Conservation (phyloP, 2,329 filamentous ascomycete species). For the Monosporascus ibericus region DNA sequence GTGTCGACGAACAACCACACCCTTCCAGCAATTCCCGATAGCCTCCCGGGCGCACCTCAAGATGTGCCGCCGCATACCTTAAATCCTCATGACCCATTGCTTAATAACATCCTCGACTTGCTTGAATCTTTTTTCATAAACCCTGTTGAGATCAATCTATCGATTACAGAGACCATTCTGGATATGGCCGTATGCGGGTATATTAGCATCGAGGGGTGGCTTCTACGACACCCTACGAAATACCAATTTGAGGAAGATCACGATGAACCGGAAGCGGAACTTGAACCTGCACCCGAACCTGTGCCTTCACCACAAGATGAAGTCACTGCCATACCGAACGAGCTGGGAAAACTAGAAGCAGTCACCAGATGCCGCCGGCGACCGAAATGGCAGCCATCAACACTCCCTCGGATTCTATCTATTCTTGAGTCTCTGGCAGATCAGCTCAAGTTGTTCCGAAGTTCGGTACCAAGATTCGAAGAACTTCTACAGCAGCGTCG, state of each 20-base stretch:
- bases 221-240: conserved; percentile 65
- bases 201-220: conserved; percentile 84
- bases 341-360: conserved; percentile 38
- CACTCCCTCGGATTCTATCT: conserved; percentile 47
- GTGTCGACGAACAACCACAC: conserved; percentile 51
- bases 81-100: conserved; percentile 54
- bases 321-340: conserved; percentile 19
- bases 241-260: conserved; percentile 51
- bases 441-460: conserved; percentile 57
- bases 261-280: conserved; percentile 10
- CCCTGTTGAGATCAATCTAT: conserved; percentile 83
- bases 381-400: conserved; percentile 46
- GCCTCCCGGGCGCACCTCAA: conserved; percentile 53
- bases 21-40: conserved; percentile 48
- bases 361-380: conserved; percentile 47
- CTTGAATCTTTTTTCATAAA: conserved; percentile 83
- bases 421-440: conserved; percentile 55
- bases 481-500: conserved; percentile 61
- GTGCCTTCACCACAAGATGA: conserved; percentile 11
- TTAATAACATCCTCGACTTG: conserved; percentile 62
- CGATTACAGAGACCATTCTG: conserved; percentile 76
- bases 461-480: conserved; percentile 64
- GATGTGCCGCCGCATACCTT: conserved; percentile 58
- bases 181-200: conserved; percentile 80
- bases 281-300: no score